Evolutionary conservation across 148 eudicot species (phyloP).

Genomic region (Pharnaceum exiguum): DNA sequence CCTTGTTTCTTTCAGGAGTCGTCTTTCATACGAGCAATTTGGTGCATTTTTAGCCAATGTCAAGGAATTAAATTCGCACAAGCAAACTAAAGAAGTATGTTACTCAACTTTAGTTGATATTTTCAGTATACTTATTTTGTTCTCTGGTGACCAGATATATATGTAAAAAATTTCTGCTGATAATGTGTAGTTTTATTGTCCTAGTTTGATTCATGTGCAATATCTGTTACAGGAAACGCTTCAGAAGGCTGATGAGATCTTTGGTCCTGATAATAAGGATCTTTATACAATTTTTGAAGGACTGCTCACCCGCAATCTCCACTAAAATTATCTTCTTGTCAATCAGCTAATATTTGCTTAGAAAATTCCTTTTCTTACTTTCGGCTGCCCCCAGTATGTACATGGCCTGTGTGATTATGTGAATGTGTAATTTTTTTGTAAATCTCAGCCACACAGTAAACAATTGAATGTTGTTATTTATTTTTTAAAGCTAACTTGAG

Average conservation of each 20-base stretch:
- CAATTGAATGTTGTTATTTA: too few species aligned
- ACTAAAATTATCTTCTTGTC: too few species aligned
- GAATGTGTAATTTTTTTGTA: too few species aligned
- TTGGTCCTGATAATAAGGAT: constrained; percentile 88
- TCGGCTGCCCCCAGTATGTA: too few species aligned
- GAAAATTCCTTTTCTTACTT: too few species aligned
- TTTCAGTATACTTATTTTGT: neutral
- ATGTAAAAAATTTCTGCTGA: too few species aligned
- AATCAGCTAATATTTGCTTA: too few species aligned
- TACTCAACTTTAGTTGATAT: neutral
- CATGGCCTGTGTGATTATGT: too few species aligned
- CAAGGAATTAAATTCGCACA: constrained; percentile 87
- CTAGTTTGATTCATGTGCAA: neutral
- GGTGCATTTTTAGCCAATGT: constrained; percentile 90
- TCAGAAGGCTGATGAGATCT: constrained; percentile 82
- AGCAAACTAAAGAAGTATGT: constrained; percentile 83
- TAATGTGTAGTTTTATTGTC: neutral
- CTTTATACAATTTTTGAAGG: constrained; percentile 75
- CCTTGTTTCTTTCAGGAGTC: constrained; percentile 49
- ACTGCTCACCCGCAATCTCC: constrained; percentile 60
- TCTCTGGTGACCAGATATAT: neutral
- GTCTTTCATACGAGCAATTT: constrained; percentile 91
- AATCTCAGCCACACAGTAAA: too few species aligned
- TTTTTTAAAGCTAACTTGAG: too few species aligned
- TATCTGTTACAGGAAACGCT: constrained; percentile 75